phyloP scores from a whole-genome alignment of 164 flowering plant genomes.

The Magnolia kwangsiensis region DNA sequence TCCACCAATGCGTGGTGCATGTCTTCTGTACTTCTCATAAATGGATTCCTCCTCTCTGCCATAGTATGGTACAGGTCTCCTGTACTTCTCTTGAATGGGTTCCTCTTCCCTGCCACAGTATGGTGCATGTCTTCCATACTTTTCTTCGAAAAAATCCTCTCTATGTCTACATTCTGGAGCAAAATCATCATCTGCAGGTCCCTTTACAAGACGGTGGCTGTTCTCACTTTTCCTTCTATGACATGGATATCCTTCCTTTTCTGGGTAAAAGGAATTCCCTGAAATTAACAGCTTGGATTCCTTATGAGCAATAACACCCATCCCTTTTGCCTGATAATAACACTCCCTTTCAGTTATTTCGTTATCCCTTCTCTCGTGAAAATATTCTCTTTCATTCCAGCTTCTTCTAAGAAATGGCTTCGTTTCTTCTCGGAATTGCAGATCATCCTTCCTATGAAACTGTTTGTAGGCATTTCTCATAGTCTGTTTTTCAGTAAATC shows the following conservation, averaged over 20 bases:
- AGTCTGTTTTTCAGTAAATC: conserved; percentile 15
- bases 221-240: conserved; percentile 20
- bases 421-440: conserved; percentile 16
- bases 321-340: conserved; percentile 18
- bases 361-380: conserved; percentile 16
- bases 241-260: conserved; percentile 19
- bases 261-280: conserved; percentile 18
- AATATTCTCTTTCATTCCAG: conserved; percentile 22
- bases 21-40: conserved; percentile 18
- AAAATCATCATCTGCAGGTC: conserved; percentile 16
- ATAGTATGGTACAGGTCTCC: conserved; percentile 16
- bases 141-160: conserved; percentile 21
- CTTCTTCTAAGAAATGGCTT: conserved; percentile 19
- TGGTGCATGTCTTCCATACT: conserved; percentile 17
- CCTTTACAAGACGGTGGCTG: conserved; percentile 14
- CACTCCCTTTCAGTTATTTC: conserved; percentile 18
- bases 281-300: conserved; percentile 18
- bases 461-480: conserved; percentile 13
- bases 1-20: conserved; percentile 17
- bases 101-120: conserved; percentile 21
- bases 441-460: conserved; percentile 17
- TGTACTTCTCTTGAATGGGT: conserved; percentile 17
- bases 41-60: conserved; percentile 19
- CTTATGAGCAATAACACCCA: conserved; percentile 9
- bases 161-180: conserved; percentile 18